Percentiles rank a stretch among this genome's conserved stretches.
These are phyloP conservation scores for Sarocladium oryzae DNA, from an alignment of 2,329 filamentous ascomycete species.

Conservation along the genomic window DNA sequence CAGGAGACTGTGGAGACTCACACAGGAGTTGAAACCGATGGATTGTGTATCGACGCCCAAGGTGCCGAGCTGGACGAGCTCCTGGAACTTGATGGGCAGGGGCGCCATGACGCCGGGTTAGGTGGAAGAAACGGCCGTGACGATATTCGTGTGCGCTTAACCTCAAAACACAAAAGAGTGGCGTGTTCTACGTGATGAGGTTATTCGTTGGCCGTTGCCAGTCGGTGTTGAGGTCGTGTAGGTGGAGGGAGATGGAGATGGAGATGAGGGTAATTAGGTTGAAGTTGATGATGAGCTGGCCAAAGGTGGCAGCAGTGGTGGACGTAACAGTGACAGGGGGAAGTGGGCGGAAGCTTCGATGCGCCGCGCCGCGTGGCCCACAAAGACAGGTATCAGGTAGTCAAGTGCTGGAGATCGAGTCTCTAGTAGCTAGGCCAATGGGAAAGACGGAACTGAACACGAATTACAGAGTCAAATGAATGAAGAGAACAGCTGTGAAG, in stretches of 20 bases:
- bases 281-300: slow-evolving; percentile 8
- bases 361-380: slow-evolving; percentile 24
- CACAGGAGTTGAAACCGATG: slow-evolving; percentile 77
- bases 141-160: not conserved
- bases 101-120: slow-evolving; percentile 48
- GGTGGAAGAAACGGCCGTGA: slow-evolving; percentile 1
- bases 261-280: slow-evolving; percentile 21
- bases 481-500: not conserved
- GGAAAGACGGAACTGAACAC: not conserved
- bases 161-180: slow-evolving; percentile 1
- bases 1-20: slow-evolving; percentile 36
- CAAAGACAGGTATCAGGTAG: not conserved
- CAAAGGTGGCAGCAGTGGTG: slow-evolving; percentile 5
- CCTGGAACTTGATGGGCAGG: slow-evolving; percentile 87
- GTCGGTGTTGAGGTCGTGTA: not conserved
- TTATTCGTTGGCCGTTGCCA: slow-evolving; percentile 1
- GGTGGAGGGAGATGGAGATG: not conserved
- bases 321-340: slow-evolving; percentile 15
- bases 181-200: not conserved
- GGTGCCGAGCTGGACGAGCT: slow-evolving; percentile 66
- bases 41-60: slow-evolving; percentile 39
- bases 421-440: not conserved
- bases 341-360: slow-evolving; percentile 30
- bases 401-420: slow-evolving; percentile 1
- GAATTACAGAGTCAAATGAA: slow-evolving; percentile 2